Evolutionary conservation across 2,329 filamentous ascomycete genomes (phyloP), one percentile per base, ranked within the genome.

Genomic region (Allantophomopsis cytisporea): DNA sequence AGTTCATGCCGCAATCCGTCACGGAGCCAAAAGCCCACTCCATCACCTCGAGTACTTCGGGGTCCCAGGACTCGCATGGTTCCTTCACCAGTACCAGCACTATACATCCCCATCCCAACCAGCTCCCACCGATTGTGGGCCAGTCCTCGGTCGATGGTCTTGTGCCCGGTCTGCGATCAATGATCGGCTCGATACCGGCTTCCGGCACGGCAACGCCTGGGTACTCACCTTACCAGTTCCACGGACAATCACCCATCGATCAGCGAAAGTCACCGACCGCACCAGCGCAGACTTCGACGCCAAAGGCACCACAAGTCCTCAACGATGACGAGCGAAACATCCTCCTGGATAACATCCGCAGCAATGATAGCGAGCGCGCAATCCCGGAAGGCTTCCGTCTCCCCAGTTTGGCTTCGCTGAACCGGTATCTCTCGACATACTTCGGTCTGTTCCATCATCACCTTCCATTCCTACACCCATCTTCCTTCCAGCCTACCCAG

Each of bases 381-480:
- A 79, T 95, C 41, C 78, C 87, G 13, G 86, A 93, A 41, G 87
- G 83, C 42, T 95, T 96, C 69, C 82, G 86, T 47, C 72, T 96
- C 35, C 91, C 91, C 5, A 80, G 73, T 48, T 71, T 87, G 30
- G 71, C 77, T 30, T 82, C 84, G 2, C 65, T 96, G 57, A 96
- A 98, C 63, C 77, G 87, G 46, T 94, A 94, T 60, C 67, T 98
- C 45, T 84, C 87, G 43, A 94, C 89, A 2, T 98, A 96, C 68
- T 98, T 96, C 61, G 87, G 84, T 57, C 68, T 95, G 53, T 98
- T 96, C 63, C 91, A 98, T 56, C 91, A 94, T 53, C 91, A 98
- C 56, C 64, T 96, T 55, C 91, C 91, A 1, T 96, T 98, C 65
- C 62, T 98, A 56, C 91, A 98, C 55, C 88, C 89, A 35, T 76